Conservation (phyloP, 2,329 filamentous ascomycete species). For the Dothiorella sarmentorum region DNA sequence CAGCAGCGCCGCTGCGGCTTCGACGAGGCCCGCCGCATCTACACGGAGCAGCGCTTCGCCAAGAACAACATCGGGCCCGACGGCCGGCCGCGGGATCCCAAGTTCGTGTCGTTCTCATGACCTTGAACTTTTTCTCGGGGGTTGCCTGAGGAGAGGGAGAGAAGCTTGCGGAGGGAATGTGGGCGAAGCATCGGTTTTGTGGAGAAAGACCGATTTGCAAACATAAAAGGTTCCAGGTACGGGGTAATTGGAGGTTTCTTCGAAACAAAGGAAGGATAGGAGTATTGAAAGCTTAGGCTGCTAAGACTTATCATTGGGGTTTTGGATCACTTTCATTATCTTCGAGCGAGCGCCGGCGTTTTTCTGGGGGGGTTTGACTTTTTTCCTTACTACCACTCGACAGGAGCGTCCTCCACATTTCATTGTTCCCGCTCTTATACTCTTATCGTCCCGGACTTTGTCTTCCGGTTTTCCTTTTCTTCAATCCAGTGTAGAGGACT, state of each 20-base stretch:
- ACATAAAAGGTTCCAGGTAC: neutral
- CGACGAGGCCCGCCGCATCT: constrained; percentile 83
- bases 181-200: no score
- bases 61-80: constrained; percentile 86
- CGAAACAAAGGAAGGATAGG: neutral
- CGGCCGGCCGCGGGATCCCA: constrained; percentile 83
- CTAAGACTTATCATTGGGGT: neutral
- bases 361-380: neutral
- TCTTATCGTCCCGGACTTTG: neutral
- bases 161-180: neutral
- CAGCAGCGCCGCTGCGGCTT: constrained; percentile 77
- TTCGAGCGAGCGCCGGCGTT: constrained; percentile 13
- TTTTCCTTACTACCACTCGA: neutral
- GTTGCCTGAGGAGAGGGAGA: neutral
- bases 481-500: neutral
- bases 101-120: constrained; percentile 89
- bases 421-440: neutral
- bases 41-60: constrained; percentile 80
- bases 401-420: constrained; percentile 8
- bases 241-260: neutral
- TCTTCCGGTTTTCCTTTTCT: neutral
- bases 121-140: no score
- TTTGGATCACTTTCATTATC: neutral
- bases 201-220: no score
- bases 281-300: neutral